These are phyloP conservation scores for Kodamaea neixiangensis DNA, from an alignment of 805 yeast species.

Conservation along the genomic window DNA sequence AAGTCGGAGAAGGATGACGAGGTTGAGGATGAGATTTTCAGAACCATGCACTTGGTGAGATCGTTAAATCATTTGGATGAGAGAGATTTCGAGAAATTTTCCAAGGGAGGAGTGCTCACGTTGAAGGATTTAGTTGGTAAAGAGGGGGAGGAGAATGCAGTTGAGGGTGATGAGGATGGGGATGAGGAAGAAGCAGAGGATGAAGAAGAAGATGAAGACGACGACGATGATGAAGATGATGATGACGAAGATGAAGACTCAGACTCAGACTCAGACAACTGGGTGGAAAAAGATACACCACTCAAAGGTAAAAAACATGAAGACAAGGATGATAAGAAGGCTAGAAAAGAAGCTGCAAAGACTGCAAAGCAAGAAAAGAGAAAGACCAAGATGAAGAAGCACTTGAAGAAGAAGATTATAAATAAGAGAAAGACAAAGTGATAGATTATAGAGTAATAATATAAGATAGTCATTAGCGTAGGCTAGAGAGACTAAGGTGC, in stretches of 20 bases:
- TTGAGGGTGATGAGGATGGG: conserved; percentile 26
- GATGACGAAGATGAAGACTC: conserved; percentile 32
- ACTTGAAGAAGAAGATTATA: conserved; percentile 73
- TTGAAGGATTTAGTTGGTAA: conserved; percentile 56
- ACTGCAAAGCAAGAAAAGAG: conserved; percentile 78
- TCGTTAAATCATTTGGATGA: conserved; percentile 86
- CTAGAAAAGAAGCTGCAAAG: conserved; percentile 73
- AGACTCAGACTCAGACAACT: conserved; percentile 36
- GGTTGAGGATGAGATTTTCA: conserved; percentile 76
- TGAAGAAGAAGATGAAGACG: conserved; percentile 27
- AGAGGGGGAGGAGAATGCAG: conserved; percentile 21
- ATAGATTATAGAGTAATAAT: neutral
- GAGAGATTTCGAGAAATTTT: conserved; percentile 78
- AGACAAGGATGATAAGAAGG: conserved; percentile 76
- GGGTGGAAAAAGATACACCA: conserved; percentile 43
- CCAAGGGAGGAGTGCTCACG: conserved; percentile 78
- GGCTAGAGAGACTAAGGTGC: no score
- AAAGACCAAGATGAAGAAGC: conserved; percentile 79
- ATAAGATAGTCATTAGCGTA: neutral
- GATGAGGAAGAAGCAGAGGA: conserved; percentile 27
- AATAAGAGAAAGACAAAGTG: conserved; percentile 39
- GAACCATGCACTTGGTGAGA: conserved; percentile 75
- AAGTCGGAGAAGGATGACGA: conserved; percentile 61
- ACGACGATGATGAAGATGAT: conserved; percentile 27
- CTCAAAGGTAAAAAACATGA: conserved; percentile 75